Base-by-base conservation (phyloP, 2,329 filamentous ascomycete species). In the Teratosphaeriaceae sp. region DNA sequence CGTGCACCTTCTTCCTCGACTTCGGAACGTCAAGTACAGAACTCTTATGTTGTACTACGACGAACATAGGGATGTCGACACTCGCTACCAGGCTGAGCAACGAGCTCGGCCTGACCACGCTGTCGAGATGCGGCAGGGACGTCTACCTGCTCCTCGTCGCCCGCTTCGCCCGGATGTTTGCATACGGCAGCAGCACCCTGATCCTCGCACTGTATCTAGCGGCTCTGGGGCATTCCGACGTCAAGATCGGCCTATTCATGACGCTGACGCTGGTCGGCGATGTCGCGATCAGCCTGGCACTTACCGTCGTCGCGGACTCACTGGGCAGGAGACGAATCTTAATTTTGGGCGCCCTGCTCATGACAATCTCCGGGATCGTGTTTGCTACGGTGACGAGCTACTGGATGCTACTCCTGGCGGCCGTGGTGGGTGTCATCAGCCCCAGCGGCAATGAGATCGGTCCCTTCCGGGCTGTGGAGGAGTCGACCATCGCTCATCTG, bases 161-260 rank as follows among this genome's bases (percentile, higher is more conserved):
- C 51, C 75, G 79, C 21, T 79, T 80, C 56, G 68, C 80, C 4
- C 75, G 80, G 2, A 71, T 82, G 39, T 77, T 80, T 47, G 80
- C 78, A 5, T 84, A 82, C 54, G 80, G 79, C 40, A 65, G 68
- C 5, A 51, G 42, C 24, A 59, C 60, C 7, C 46, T 64, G 8
- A 55, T 64, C 23, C 53, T 64, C 9, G 61, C 59, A 2, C 45
- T 55, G 18, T 62, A 56, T 44, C 54, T 64, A 27, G 46, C 52
- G 13, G 46, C 47, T 1, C 53, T 63, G 1, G 50, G 53, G n/a
- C 43, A 52, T 41, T 52, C 54, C 2, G 59, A 63, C 29, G 49
- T 47, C 21, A 38, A 50, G n/a, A 60, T 62, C 23, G 61, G 60
- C 7, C 47, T 63, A 2, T 64, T 64, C 53, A 60, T 64, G 59